Evolutionary conservation across 2,329 filamentous ascomycete species (phyloP), one percentile per base, ranked within the genome.

Genomic region (Endoconidiophora laricicola): DNA sequence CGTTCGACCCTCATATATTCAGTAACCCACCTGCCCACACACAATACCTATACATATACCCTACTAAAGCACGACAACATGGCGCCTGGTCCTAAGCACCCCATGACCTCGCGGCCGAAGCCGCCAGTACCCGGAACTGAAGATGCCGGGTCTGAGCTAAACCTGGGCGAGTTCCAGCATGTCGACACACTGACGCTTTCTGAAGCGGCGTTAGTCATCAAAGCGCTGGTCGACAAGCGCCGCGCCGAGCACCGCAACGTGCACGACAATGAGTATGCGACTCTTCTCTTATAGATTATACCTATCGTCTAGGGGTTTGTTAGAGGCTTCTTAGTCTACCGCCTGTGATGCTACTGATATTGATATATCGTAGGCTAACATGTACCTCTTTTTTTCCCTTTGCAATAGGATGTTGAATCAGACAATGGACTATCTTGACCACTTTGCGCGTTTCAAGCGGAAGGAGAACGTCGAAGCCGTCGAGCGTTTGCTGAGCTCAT

Each of bases 391-490:
- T 42, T 46, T 18, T 40, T 22, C 6, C 23, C 14, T 41, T 10
- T n/a, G 44, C 3, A 26, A 24, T 50, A 83, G 79, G 60, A 87
- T 88, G 64, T 74, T 94, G 51, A 79, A 78, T 55, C 88, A 94
- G 65, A 95, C 90, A 23, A 75, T 87, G 56, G 86, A 88, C 61
- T 96, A 98, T 66, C 78, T 96, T 49, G 87, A 94, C 59, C 80
- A 87, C 55, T 98, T 98, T 66, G 83, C 88, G 16, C 84, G 91
- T 36, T 96, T 96, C 74, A 94, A 94, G 69, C 81, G 88, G 60
- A 87, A 90, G 64, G 86, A 94, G 64, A 91, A 91, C 57, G 84
- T 94, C 61, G 85, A 94, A 67, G 85, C 86, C n/a, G 86, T 96
- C 29, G 87, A 94, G 66, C 79, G 86, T 53, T 70, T 95, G 58